phyloP scores from a whole-genome alignment of 768 basidiomycete genomes.

The Lactifluus piperatus region DNA sequence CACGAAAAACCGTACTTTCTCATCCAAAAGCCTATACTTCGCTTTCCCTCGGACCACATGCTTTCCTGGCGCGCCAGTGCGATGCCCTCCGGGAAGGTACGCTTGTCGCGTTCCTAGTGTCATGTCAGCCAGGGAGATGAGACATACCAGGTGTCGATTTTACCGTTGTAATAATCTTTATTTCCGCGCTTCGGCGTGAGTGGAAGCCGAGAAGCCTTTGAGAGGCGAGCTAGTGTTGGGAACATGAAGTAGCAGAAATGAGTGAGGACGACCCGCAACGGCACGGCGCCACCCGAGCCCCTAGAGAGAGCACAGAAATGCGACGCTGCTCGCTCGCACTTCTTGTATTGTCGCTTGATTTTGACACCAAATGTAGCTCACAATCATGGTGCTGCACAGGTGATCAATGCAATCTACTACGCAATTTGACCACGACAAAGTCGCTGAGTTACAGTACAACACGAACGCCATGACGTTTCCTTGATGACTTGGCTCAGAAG shows the following conservation, averaged over 20 bases:
- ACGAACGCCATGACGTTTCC: neutral
- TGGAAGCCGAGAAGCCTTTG: conserved; percentile 78
- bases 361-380: neutral
- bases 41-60: conserved; percentile 70
- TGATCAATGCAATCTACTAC: neutral
- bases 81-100: conserved; percentile 69
- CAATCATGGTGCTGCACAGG: neutral
- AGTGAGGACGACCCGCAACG: too few relatives aligned
- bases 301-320: neutral
- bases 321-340: neutral
- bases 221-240: conserved; percentile 39
- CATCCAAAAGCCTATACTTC: conserved; percentile 76
- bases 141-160: neutral
- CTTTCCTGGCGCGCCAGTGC: conserved; percentile 84
- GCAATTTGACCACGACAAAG: too few relatives aligned
- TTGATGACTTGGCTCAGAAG: too few relatives aligned
- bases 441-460: neutral
- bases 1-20: conserved; percentile 76
- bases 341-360: too few relatives aligned
- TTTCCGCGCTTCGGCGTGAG: conserved; percentile 83
- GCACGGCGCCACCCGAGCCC: neutral
- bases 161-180: conserved; percentile 97
- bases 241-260: conserved; percentile 5
- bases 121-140: neutral
- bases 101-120: conserved; percentile 73